Evolutionary conservation across 371 early-diverging fungal species (phyloP), one percentile per base, ranked within the genome.

Genomic region (Syncephalis fuscata): DNA sequence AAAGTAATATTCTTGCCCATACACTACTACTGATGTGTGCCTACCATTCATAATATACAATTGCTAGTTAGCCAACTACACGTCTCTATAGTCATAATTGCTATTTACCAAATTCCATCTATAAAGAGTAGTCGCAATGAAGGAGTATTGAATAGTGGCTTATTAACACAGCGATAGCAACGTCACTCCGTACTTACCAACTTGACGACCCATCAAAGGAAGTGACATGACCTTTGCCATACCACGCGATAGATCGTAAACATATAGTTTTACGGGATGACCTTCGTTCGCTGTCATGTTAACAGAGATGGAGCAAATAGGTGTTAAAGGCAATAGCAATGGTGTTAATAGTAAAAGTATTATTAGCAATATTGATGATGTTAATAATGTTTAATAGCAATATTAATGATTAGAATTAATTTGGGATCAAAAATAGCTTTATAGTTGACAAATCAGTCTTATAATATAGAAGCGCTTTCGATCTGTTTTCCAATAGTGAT

Each of bases 1-100:
- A 57, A 77, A 95, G 61, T 65, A 91, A 58, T 78, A 82, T 54
- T 98, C 98, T 38, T 61, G 67, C 2, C 82, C 90, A 60, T 70
- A 89, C 24, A 88, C 76, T 22, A 92, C 89, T 3, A 95, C 82
- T 0, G 90, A 76, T 0, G 94, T 95, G 61, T 95, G 97, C 76
- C 65, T 67, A 44, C n/a, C n/a, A n/a, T n/a, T n/a, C 16, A 46
- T 8, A 21, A 10, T 17, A 8, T 7, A 16, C 8, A 3, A 17
- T n/a, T 23, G 24, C 24, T 19, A 5, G 45, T 45, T 26, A 19
- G 20, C 4, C 20, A n/a, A 45, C 5, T 3, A 3, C 3, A 16
- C 24, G 20, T 16, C 26, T 43, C 10, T 21, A 11, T 49, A 8
- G 20, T 7, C n/a, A n/a, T n/a, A n/a, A n/a, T n/a, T n/a, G n/a